Base-by-base conservation (phyloP, 2,329 filamentous ascomycete species). In the Pseudogymnoascus sp. region DNA sequence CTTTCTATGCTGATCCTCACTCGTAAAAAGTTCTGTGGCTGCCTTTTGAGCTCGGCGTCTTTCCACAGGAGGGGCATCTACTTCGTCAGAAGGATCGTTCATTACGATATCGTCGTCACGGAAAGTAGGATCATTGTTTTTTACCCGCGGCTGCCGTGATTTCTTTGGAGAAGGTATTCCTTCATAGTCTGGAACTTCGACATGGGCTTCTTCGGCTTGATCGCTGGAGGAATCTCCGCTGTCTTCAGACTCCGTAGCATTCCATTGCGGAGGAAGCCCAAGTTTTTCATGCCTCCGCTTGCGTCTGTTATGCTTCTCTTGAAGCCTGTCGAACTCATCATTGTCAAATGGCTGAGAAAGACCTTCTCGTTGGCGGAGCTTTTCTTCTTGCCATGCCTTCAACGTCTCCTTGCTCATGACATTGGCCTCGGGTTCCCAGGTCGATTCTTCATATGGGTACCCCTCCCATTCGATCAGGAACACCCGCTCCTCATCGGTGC, bases 391-490 rank as follows among this genome's bases (percentile, higher is more conserved):
- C 71, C 70, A 72, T 1, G 60, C 62, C 1, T 75, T 72, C 6
- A 69, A 38, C 0, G 72, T 75, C 9, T 65, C 66, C 16, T 74
- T 66, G 25, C 70, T 67, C 25, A 65, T 59, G 62, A 83, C 78
- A 50, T 73, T 72, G 2, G 74, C 71, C 16, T 67, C 68, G 1
- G 79, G 78, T 64, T 84, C 79, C 80, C 79, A 84, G 0, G 82
- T 85, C 61, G 78, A 77, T 62, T 81, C 71, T n/a, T 82, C 71
- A 5, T 4, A 85, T 64, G 1, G 78, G 75, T 86, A 92, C 1
- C 76, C 79, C 25, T 77, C 74, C 88, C 87, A 91, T 63, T 82
- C 79, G 20, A 89, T 80, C 1, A 91, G 77, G 68, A 84, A 90
- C 22, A 74, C 67, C 14, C 69, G 68, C 4, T 72, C 73, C 4